Base-by-base conservation (phyloP, 257 asterid genomes). In the Mentha longifolia region DNA sequence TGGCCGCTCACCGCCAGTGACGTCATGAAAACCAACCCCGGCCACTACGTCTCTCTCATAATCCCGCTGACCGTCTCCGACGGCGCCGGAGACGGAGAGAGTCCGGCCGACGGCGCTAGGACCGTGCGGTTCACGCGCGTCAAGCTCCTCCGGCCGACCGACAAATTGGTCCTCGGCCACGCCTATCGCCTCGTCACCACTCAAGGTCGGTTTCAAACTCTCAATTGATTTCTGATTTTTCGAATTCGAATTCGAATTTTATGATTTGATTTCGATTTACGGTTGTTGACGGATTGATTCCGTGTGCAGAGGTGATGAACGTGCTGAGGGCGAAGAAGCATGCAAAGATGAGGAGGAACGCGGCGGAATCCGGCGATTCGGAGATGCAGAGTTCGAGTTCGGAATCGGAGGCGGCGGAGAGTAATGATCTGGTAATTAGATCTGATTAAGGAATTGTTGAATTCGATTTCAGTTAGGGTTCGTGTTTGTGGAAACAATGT, bases 161-260 rank as follows among this genome's bases (percentile, higher is more conserved):
- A 92, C 54, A 87, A 89, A 39, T 42, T 92, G 15, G 83, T 88
- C 75, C 92, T 90, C 1, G 98, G 97, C 43, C 84, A 83, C 46
- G 98, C 98, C 49, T 88, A 90, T 77, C 85, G 96, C 35, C 95
- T 92, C 0, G 85, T 92, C 72, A 90, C 98, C 60, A 81, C 89
- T 55, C 96, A 92, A 88, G 96, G 98, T 92, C n/a, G 1, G 11
- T 59, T 45, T 55, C 17, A 7, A 8, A 33, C 8, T 6, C 25
- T 14, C 28, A 0, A 10, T 9, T 19, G n/a, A 25, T 37, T 17
- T 60, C 14, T 28, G 3, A 5, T 51, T 28, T 28, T 25, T 59
- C 19, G 22, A 13, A n/a, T 65, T 65, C 4, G 0, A 7, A 31
- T 45, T 9, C 47, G 15, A 3, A 14, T 1, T 22, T 51, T 51